Evolutionary conservation across 495 filamentous ascomycete genomes (phyloP).

Genomic region (Annulohypoxylon maeteangense): DNA sequence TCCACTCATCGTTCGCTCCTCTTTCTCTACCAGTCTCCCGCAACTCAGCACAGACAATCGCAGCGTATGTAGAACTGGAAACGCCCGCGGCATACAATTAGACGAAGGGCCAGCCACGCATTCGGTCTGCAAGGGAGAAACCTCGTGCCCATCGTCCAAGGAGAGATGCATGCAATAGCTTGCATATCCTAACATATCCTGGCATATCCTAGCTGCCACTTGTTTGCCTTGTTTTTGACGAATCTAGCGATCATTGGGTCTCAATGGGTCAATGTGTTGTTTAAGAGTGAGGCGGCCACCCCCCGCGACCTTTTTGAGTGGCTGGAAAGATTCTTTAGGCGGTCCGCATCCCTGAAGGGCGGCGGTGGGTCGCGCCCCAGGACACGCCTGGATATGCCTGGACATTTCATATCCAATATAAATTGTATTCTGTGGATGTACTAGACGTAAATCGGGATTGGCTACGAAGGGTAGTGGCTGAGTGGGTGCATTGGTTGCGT

Average conservation of each 20-base stretch:
- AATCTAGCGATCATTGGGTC: conserved; percentile 44
- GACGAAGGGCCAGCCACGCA: conserved; percentile 38
- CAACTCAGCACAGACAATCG: conserved; percentile 9
- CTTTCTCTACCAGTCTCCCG: conserved; percentile 17
- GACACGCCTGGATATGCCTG: conserved; percentile 27
- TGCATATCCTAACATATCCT: conserved; percentile 41
- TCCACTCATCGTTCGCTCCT: conserved; percentile 30
- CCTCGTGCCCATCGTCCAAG: conserved; percentile 49
- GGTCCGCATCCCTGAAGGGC: conserved; percentile 39
- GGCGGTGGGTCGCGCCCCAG: conserved; percentile 31
- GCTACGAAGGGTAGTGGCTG: background rate
- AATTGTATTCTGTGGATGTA: background rate
- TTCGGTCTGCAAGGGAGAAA: conserved; percentile 48
- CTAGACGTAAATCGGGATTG: background rate
- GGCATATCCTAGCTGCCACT: conserved; percentile 38
- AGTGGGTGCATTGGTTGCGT: background rate
- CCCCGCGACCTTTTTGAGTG: conserved; percentile 44
- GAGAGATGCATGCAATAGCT: conserved; percentile 48
- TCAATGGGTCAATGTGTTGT: conserved; percentile 49
- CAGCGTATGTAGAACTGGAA: no score
- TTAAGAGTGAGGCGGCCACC: conserved; percentile 47
- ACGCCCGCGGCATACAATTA: background rate
- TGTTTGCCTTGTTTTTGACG: conserved; percentile 45
- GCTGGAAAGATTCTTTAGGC: conserved; percentile 38
- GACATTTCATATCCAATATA: conserved; percentile 1